A percentile compares a stretch with the other conserved stretches of the same genome.
Evolutionary conservation across 495 filamentous ascomycete genomes (phyloP).

Genomic region (Xylaria longipes): DNA sequence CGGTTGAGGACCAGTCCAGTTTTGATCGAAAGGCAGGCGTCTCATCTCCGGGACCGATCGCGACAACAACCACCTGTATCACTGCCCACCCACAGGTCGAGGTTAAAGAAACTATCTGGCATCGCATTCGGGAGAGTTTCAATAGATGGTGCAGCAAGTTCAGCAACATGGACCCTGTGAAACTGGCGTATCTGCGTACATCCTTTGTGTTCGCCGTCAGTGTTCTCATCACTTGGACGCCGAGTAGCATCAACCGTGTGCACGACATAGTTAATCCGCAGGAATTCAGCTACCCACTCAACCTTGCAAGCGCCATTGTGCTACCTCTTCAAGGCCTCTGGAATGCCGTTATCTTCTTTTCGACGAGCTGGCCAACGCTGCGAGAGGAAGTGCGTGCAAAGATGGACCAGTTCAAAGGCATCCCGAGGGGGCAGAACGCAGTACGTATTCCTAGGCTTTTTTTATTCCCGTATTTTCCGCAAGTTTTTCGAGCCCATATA

Average conservation of each 20-base stretch:
- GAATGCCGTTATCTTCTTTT: constrained; percentile 81
- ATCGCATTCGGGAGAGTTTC: constrained; percentile 19
- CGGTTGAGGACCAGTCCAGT: constrained; percentile 29
- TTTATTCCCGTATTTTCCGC: too few relatives aligned
- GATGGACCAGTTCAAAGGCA: constrained; percentile 27
- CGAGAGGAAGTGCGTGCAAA: constrained; percentile 39
- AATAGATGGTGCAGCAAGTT: constrained; percentile 40
- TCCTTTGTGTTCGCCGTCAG: constrained; percentile 83
- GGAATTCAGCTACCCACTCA: constrained; percentile 66
- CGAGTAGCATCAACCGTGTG: constrained; percentile 77
- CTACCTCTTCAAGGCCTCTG: constrained; percentile 86
- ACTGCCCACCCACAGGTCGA: constrained; percentile 31
- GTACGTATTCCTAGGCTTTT: neutral
- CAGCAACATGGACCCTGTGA: constrained; percentile 61
- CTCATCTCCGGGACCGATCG: constrained; percentile 29
- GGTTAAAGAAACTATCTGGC: constrained; percentile 27
- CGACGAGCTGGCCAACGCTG: constrained; percentile 56
- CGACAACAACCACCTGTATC: constrained; percentile 35
- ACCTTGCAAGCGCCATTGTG: constrained; percentile 73
- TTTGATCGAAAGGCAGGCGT: constrained; percentile 25
- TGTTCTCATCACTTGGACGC: constrained; percentile 83
- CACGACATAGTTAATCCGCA: constrained; percentile 68
- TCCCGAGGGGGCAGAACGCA: constrained; percentile 42
- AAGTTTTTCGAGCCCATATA: too few relatives aligned
- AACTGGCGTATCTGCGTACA: constrained; percentile 79